Base-by-base conservation (phyloP, 73 alveolate genomes). In the Durusdinium trenchii region DNA sequence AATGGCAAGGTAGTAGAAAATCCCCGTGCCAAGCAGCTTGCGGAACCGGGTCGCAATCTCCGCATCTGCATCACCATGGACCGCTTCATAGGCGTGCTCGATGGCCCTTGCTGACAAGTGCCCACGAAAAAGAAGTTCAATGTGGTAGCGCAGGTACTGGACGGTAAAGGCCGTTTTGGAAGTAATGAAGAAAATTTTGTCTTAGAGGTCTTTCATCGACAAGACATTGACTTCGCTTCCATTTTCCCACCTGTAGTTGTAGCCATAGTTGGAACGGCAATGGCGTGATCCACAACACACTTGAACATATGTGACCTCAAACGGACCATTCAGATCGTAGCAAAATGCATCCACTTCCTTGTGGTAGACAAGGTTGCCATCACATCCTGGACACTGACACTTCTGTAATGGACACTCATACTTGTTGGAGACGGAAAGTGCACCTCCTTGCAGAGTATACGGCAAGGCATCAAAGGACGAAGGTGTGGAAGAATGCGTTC, bases 171-270 rank as follows among this genome's bases (percentile, higher is more conserved):
- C 82, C 47, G 30, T 69, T 45, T 32, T 69, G 14, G 82, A 69
- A 1, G 28, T 69, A 1, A 69, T 45, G 82, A 69, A 69, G 2
- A 69, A 35, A 28, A 69, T 20, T 2, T 35, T 30, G 0, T 69
- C 82, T 3, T 23, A 20, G n/a, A 69, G 42, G 20, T 69, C 82
- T 45, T 69, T 45, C 26, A 32, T 0, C 3, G 36, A 28, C 28
- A 69, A 45, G 46, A 32, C 82, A 45, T 69, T 69, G 46, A 69
- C 42, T 20, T 69, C n/a, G 30, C n/a, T 20, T 40, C 82, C 42
- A 45, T 69, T 32, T 69, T 69, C 82, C 82, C 82, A 69, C 12
- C 82, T 9, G 42, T 32, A 69, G 82, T 69, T 69, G 82, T 69
- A 69, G 50, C 46, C 82, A 69, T 69, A 69, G 12, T 40, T 28